phyloP scores from a whole-genome alignment of 306 rosid species.

The Fragaria ananassa region DNA sequence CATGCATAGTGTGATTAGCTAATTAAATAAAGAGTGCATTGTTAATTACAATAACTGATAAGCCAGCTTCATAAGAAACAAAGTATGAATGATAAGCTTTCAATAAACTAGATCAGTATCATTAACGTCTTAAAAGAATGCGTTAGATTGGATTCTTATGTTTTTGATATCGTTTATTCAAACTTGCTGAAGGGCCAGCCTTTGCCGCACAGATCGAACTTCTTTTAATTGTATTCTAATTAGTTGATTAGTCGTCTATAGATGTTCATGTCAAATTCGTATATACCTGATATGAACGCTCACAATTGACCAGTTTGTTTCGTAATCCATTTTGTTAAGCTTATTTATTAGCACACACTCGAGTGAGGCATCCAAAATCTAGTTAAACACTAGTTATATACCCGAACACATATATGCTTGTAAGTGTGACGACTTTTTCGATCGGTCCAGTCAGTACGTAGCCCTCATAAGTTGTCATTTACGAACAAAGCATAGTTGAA shows the following conservation, averaged over 20 bases:
- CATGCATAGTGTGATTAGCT: background rate
- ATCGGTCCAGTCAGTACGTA: background rate
- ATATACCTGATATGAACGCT: background rate
- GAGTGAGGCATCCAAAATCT: too few species aligned
- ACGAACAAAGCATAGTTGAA: background rate
- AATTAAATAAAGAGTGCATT: background rate
- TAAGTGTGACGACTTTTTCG: too few species aligned
- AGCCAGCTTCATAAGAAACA: background rate
- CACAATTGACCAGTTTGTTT: background rate
- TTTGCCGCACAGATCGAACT: background rate
- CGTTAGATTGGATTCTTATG: conserved; percentile 7
- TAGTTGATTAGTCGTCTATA: background rate
- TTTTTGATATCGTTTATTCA: background rate
- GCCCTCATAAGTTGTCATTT: background rate
- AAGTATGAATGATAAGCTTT: background rate
- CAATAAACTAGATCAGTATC: background rate
- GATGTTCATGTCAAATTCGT: background rate
- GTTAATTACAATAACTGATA: background rate
- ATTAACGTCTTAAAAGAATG: too few species aligned
- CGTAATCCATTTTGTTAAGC: too few species aligned
- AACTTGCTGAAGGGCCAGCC: background rate
- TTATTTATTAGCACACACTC: too few species aligned
- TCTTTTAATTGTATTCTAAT: background rate
- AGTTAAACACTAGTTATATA: too few species aligned
- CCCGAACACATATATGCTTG: too few species aligned